These are phyloP conservation scores for Aspergillus sojae DNA, from an alignment of 2,329 filamentous ascomycete species.

Conservation along the genomic window DNA sequence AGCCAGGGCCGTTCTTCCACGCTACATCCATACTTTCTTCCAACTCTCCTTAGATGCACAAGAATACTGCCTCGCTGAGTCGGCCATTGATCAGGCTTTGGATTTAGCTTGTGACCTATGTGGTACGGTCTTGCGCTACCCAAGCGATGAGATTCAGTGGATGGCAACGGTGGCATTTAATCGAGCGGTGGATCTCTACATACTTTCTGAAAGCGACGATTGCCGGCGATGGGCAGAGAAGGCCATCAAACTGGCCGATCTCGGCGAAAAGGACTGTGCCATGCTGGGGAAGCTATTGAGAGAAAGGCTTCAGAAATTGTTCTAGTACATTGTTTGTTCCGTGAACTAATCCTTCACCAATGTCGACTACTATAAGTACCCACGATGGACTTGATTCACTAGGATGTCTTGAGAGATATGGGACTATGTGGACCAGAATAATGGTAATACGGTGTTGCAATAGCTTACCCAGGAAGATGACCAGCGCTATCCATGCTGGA, in stretches of 20 bases:
- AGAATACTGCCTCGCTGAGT: slow-evolving; percentile 34
- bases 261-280: slow-evolving; percentile 26
- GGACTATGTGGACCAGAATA: too few species aligned
- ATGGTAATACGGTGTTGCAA: too few species aligned
- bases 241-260: slow-evolving; percentile 37
- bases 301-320: slow-evolving; percentile 23
- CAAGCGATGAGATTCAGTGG: slow-evolving; percentile 59
- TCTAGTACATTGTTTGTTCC: neutral
- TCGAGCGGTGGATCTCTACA: slow-evolving; percentile 56
- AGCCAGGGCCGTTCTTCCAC: slow-evolving; percentile 61
- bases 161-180: slow-evolving; percentile 60
- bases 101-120: slow-evolving; percentile 17
- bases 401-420: too few species aligned
- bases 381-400: too few species aligned
- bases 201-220: slow-evolving; percentile 31
- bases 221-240: slow-evolving; percentile 41
- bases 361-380: too few species aligned
- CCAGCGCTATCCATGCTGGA: too few species aligned
- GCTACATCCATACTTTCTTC: slow-evolving; percentile 79
- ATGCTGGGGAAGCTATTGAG: slow-evolving; percentile 28
- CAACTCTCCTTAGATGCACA: slow-evolving; percentile 58
- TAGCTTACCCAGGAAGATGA: too few species aligned
- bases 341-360: too few species aligned
- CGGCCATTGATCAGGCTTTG: slow-evolving; percentile 38
- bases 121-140: slow-evolving; percentile 41